Evolutionary conservation across 345 rosid species (phyloP).

Genomic region (Pistacia vera): DNA sequence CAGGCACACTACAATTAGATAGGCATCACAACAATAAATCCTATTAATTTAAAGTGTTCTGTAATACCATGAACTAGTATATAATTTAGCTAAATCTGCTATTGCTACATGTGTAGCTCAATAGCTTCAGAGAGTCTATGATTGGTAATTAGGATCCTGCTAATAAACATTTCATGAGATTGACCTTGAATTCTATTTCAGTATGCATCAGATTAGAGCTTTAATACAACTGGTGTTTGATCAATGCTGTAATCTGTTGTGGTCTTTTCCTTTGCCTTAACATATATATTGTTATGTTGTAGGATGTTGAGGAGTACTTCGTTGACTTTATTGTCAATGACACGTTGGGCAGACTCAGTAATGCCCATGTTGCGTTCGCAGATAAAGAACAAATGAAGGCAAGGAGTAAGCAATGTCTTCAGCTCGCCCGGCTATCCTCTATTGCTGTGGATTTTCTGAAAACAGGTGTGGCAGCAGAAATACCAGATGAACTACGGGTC

Average conservation of each 20-base stretch:
- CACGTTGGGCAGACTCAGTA: slow-evolving; percentile 41
- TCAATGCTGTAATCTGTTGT: background rate
- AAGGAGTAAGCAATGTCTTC: slow-evolving; percentile 31
- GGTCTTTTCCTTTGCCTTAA: background rate
- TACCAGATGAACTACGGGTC: slow-evolving; percentile 29
- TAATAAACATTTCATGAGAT: too few species aligned
- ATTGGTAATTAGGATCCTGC: too few species aligned
- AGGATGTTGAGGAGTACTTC: slow-evolving; percentile 52
- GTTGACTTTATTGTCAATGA: slow-evolving; percentile 42
- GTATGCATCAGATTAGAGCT: too few species aligned
- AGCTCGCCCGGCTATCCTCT: slow-evolving; percentile 41
- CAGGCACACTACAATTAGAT: too few species aligned
- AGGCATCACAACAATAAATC: too few species aligned
- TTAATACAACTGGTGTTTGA: too few species aligned
- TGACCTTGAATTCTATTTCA: too few species aligned
- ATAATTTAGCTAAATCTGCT: too few species aligned
- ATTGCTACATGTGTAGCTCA: too few species aligned
- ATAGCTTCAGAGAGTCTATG: too few species aligned
- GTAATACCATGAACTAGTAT: too few species aligned
- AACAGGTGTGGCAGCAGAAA: slow-evolving; percentile 46
- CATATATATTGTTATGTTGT: background rate
- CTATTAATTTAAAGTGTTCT: too few species aligned
- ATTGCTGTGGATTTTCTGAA: slow-evolving; percentile 50
- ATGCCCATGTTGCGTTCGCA: slow-evolving; percentile 44
- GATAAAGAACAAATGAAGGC: slow-evolving; percentile 34